Conservation (phyloP, 1,284 basidiomycete genomes). For the Ustilago xerochloae region DNA sequence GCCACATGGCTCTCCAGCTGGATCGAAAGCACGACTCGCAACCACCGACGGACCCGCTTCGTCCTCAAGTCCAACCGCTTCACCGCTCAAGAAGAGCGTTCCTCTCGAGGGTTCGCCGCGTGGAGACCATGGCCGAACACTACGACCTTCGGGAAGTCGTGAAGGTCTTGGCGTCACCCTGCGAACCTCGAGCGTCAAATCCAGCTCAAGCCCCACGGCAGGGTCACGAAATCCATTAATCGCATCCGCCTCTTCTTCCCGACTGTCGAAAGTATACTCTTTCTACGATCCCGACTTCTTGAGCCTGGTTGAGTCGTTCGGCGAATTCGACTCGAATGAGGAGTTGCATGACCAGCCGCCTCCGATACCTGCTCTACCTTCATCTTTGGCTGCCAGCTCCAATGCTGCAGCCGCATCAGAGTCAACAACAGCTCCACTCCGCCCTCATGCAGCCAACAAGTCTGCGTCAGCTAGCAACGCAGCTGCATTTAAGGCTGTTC, state of each 20-base stretch:
- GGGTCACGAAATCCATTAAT: constrained; percentile 19
- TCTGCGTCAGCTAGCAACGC: neutral
- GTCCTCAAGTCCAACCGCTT: constrained; percentile 18
- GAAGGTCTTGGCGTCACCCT: constrained; percentile 35
- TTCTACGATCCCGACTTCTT: constrained; percentile 82
- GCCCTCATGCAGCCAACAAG: neutral
- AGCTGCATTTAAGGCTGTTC: neutral
- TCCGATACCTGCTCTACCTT: constrained; percentile 26
- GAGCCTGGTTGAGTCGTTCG: constrained; percentile 69
- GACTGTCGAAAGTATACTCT: constrained; percentile 74
- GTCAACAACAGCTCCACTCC: neutral
- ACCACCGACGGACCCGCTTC: constrained; percentile 1
- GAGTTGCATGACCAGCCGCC: constrained; percentile 28
- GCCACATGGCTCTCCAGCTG: constrained; percentile 15
- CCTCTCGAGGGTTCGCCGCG: constrained; percentile 15
- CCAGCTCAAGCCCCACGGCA: neutral
- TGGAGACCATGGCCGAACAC: neutral
- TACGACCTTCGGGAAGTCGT: constrained; percentile 23
- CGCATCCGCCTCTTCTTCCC: constrained; percentile 32
- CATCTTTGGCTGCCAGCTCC: constrained; percentile 1
- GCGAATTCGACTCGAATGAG: constrained; percentile 54
- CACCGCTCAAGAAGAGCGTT: constrained; percentile 21
- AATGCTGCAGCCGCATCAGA: neutral
- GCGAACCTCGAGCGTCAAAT: constrained; percentile 13
- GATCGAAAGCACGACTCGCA: constrained; percentile 10